Percentiles rank a stretch among this genome's conserved stretches.
Evolutionary conservation across 2,329 filamentous ascomycete genomes (phyloP).

Genomic region (Scolecobasidium constrictum): DNA sequence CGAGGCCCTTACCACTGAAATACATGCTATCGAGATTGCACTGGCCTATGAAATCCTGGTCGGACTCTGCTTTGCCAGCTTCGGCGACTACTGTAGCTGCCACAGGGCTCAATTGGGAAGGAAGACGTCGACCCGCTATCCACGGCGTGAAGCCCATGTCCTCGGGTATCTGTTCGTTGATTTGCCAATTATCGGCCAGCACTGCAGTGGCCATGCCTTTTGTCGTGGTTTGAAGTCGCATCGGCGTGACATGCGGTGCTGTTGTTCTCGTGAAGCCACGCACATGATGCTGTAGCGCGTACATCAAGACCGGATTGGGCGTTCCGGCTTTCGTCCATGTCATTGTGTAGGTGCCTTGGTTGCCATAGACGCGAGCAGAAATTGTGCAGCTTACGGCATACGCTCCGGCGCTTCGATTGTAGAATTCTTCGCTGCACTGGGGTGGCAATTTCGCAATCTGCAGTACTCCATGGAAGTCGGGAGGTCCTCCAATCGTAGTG

Average conservation of each 20-base stretch:
- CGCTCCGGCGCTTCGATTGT: constrained; percentile 65
- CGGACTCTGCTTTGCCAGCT: constrained; percentile 60
- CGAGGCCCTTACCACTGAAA: constrained; percentile 59
- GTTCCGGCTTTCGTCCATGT: constrained; percentile 62
- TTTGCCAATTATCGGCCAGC: constrained; percentile 61
- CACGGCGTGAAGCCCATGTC: constrained; percentile 72
- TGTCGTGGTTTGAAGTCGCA: constrained; percentile 67
- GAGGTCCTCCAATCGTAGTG: constrained; percentile 51
- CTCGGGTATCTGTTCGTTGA: constrained; percentile 67
- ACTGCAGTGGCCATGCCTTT: constrained; percentile 73
- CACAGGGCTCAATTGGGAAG: constrained; percentile 29
- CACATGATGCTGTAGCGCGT: constrained; percentile 76
- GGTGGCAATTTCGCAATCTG: constrained; percentile 72
- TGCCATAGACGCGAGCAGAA: constrained; percentile 49
- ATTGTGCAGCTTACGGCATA: constrained; percentile 58
- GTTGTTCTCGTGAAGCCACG: constrained; percentile 57
- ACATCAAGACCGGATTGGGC: constrained; percentile 61
- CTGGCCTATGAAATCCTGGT: constrained; percentile 63
- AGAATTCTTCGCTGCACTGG: constrained; percentile 51
- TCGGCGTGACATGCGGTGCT: constrained; percentile 34
- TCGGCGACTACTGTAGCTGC: constrained; percentile 44
- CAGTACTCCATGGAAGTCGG: constrained; percentile 63
- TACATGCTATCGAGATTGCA: constrained; percentile 81
- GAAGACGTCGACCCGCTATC: constrained; percentile 40
- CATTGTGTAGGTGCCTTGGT: constrained; percentile 61